phyloP scores from a whole-genome alignment of 345 rosid species.

The Eucalyptus regnans region DNA sequence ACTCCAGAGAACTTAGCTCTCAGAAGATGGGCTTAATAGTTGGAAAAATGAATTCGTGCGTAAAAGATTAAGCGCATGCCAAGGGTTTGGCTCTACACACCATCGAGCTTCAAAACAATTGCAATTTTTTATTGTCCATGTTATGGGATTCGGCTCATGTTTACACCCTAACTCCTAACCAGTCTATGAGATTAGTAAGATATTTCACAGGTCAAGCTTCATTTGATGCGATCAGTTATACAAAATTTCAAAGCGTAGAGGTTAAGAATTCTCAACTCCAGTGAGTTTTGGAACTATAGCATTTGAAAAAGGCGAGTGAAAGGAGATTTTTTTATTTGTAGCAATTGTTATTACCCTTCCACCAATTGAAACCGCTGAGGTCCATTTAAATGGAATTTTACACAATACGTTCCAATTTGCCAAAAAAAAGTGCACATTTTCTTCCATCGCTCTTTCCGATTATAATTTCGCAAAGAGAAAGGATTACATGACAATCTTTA shows the following conservation, averaged over 20 bases:
- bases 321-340: not conserved
- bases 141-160: not conserved
- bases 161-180: not conserved
- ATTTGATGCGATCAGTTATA: not conserved
- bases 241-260: not conserved
- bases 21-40: not conserved
- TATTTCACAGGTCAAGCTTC: not conserved
- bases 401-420: not conserved
- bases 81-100: not conserved
- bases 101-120: not conserved
- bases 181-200: not conserved
- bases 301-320: not conserved
- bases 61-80: not conserved
- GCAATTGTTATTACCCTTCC: not conserved
- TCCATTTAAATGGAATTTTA: not conserved
- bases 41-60: not conserved
- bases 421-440: not conserved
- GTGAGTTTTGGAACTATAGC: not conserved
- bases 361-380: not conserved
- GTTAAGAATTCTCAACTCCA: not conserved
- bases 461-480: no score
- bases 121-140: not conserved
- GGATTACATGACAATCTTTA: accelerated
- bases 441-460: not conserved
- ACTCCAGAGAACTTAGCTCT: not conserved